phyloP scores from a whole-genome alignment of 805 yeast genomes.

The Monosporozyma siamensis region DNA sequence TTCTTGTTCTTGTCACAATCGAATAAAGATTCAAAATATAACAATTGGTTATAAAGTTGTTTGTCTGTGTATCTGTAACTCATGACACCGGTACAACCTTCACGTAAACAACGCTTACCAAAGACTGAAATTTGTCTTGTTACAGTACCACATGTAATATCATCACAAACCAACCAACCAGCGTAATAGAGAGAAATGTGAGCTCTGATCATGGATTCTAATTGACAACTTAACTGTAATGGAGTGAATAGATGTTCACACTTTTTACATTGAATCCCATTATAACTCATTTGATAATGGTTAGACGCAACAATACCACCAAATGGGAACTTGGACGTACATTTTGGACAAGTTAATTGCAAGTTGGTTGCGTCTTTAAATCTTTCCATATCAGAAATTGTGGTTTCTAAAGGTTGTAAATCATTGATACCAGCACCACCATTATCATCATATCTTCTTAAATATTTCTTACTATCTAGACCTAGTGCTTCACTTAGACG shows the following conservation, averaged over 20 bases:
- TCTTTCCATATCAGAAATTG: constrained; percentile 71
- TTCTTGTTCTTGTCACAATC: constrained; percentile 71
- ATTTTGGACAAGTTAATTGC: constrained; percentile 45
- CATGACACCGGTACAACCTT: constrained; percentile 70
- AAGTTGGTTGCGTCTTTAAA: constrained; percentile 57
- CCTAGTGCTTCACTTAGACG: constrained; percentile 73
- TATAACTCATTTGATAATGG: constrained; percentile 50
- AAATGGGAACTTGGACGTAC: constrained; percentile 52
- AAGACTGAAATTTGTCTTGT: constrained; percentile 85
- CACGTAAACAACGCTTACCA: constrained; percentile 68
- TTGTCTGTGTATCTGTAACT: constrained; percentile 66
- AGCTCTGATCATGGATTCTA: constrained; percentile 61
- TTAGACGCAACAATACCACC: constrained; percentile 66
- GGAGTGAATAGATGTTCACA: constrained; percentile 48
- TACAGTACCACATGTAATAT: constrained; percentile 63
- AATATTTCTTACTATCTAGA: constrained; percentile 58
- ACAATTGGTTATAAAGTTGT: constrained; percentile 74
- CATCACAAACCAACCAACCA: constrained; percentile 83
- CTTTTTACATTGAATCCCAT: constrained; percentile 60
- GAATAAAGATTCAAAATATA: constrained; percentile 69
- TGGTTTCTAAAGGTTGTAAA: constrained; percentile 70
- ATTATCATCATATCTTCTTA: constrained; percentile 30
- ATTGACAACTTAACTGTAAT: constrained; percentile 54
- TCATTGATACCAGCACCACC: constrained; percentile 30
- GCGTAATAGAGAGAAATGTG: constrained; percentile 72